Conservation (phyloP, 495 filamentous ascomycete genomes). For the Stereocaulon alpinum region DNA sequence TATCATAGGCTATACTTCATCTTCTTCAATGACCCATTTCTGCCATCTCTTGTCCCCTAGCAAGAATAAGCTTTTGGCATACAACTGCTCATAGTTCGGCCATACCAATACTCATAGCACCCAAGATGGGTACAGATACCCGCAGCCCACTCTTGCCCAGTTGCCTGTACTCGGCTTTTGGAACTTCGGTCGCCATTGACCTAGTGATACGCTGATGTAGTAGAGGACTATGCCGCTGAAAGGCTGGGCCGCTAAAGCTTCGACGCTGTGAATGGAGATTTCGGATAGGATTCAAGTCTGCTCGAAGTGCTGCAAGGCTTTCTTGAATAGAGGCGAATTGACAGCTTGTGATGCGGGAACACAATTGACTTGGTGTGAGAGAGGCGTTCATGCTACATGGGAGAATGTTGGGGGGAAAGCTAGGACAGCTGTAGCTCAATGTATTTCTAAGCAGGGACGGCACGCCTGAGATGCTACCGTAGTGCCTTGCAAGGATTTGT, state of each 20-base stretch:
- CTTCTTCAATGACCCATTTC: slow-evolving; percentile 37
- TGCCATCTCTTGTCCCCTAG: slow-evolving; percentile 28
- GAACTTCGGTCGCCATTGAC: slow-evolving; percentile 6
- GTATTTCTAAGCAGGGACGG: background rate
- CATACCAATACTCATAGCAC: slow-evolving; percentile 36
- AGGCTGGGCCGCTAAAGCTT: background rate
- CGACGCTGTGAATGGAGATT: background rate
- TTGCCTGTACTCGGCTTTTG: slow-evolving; percentile 32
- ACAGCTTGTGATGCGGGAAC: background rate
- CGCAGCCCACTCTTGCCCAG: slow-evolving; percentile 36
- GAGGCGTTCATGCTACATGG: background rate
- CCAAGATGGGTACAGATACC: slow-evolving; percentile 39
- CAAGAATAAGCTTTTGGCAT: too few relatives aligned
- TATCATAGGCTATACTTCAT: slow-evolving; percentile 24
- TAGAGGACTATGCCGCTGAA: background rate
- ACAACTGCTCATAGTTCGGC: background rate
- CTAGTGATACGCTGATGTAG: background rate
- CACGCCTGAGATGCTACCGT: background rate
- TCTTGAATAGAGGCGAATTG: background rate
- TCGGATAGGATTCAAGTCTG: background rate
- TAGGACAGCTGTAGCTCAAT: background rate
- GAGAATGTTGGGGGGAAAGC: background rate
- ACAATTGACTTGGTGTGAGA: background rate
- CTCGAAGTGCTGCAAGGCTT: background rate
- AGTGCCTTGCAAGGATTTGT: background rate